Evolutionary conservation across 2,329 filamentous ascomycete species (phyloP).

Genomic region (Pseudogymnoascus sp.): DNA sequence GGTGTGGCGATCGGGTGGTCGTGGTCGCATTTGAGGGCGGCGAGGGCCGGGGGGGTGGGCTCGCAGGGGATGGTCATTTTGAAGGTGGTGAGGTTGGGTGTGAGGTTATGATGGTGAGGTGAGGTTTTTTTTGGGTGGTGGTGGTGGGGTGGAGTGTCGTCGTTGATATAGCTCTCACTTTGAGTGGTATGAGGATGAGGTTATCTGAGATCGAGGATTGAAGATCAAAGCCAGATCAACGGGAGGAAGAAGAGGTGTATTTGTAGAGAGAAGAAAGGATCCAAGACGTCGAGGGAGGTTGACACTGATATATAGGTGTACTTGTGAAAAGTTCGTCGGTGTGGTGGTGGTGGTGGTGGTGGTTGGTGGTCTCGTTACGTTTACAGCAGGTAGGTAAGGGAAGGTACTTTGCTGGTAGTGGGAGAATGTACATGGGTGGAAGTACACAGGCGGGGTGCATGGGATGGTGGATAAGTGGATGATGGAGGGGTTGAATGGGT

Average conservation of each 20-base stretch:
- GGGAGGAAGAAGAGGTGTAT: not conserved
- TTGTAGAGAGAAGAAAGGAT: not conserved
- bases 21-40: conserved; percentile 42
- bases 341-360: not conserved
- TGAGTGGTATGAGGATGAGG: not conserved
- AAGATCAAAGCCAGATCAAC: not conserved
- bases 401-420: not conserved
- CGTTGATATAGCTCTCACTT: not conserved
- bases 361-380: not conserved
- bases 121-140: not conserved
- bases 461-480: not conserved
- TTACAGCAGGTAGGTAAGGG: not conserved
- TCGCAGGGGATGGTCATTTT: conserved; percentile 32
- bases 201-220: not conserved
- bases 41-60: conserved; percentile 61
- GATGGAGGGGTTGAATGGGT: not conserved
- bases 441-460: not conserved
- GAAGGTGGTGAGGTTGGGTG: not conserved
- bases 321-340: not conserved
- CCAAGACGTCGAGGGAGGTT: not conserved
- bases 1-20: conserved; percentile 49
- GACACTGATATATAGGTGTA: not conserved
- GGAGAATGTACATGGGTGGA: not conserved
- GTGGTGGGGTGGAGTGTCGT: not conserved
- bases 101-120: not conserved